These are phyloP conservation scores for Ochromonas danica DNA, from an alignment of 108 stramenopile species.

Conservation along the genomic window DNA sequence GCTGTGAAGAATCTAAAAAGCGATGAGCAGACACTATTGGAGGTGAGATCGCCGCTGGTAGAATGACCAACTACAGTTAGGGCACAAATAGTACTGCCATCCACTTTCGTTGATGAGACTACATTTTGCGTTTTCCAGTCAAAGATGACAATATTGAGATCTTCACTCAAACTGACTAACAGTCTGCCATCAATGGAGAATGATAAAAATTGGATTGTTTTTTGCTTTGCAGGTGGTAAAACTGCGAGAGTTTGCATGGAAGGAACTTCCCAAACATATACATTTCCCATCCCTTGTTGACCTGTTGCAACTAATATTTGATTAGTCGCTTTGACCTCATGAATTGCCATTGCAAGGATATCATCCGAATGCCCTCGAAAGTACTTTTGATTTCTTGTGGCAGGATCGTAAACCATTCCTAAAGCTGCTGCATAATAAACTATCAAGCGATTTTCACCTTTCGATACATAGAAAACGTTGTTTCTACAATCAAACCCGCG, in stretches of 20 bases:
- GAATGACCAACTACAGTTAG: not conserved
- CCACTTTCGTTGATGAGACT: not conserved
- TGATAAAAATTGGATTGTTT: not conserved
- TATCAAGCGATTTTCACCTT: not conserved
- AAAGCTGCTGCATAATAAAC: constrained; percentile 39
- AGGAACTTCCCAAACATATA: constrained; percentile 26
- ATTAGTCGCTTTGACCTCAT: not conserved
- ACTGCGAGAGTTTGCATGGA: not conserved
- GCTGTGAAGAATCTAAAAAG: not conserved
- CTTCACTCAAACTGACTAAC: not conserved
- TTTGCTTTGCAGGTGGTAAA: constrained; percentile 24
- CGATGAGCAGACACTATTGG: not conserved
- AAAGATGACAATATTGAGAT: not conserved
- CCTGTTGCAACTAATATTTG: constrained; percentile 22
- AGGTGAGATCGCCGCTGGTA: constrained; percentile 4
- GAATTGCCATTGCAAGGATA: not conserved
- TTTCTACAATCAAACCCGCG: constrained; percentile 31
- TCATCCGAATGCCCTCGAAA: constrained; percentile 32
- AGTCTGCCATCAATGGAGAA: constrained; percentile 11
- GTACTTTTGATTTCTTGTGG: not conserved
- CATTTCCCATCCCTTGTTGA: constrained; percentile 16
- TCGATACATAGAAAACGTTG: constrained; percentile 30
- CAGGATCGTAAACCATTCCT: constrained; percentile 9
- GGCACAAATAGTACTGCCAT: not conserved
- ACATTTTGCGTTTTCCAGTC: constrained; percentile 23